Conservation (phyloP, 2,329 filamentous ascomycete species). For the Trichoderma brevicompactum region DNA sequence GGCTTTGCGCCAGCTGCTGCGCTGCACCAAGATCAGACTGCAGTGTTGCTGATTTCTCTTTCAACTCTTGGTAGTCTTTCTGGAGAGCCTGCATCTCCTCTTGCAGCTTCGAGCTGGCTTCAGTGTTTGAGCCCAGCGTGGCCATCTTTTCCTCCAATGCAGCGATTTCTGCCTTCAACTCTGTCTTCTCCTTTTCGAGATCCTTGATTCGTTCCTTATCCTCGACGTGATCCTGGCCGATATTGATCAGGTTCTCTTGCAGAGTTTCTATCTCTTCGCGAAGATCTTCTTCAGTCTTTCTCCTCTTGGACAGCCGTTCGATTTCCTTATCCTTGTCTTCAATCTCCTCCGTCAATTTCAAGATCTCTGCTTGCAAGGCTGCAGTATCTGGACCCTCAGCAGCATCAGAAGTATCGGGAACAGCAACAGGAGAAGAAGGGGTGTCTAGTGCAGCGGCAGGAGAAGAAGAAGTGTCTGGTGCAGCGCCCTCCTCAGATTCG, state of each 20-base stretch:
- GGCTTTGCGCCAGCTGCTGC: slow-evolving; percentile 80
- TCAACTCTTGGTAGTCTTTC: slow-evolving; percentile 68
- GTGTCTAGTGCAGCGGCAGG: too few species aligned
- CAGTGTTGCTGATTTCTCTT: slow-evolving; percentile 68
- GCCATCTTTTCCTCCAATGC: slow-evolving; percentile 73
- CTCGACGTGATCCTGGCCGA: slow-evolving; percentile 83
- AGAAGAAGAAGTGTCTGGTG: slow-evolving; percentile 33
- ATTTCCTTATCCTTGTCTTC: slow-evolving; percentile 74
- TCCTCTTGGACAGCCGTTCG: slow-evolving; percentile 68
- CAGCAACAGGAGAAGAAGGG: slow-evolving; percentile 24
- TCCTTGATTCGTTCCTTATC: slow-evolving; percentile 77
- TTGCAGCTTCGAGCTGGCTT: slow-evolving; percentile 60
- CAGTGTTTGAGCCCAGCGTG: slow-evolving; percentile 40
- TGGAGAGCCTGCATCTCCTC: slow-evolving; percentile 62
- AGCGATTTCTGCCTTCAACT: slow-evolving; percentile 64
- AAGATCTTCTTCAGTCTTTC: slow-evolving; percentile 77
- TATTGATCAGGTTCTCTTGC: slow-evolving; percentile 75
- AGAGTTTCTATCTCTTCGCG: slow-evolving; percentile 85
- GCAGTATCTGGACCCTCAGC: slow-evolving; percentile 39
- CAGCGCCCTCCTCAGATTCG: slow-evolving; percentile 32
- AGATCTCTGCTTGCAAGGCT: slow-evolving; percentile 54
- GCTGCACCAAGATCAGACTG: slow-evolving; percentile 85
- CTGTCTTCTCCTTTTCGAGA: slow-evolving; percentile 69
- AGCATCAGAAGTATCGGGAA: slow-evolving; percentile 33
- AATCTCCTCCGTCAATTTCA: slow-evolving; percentile 57